Percentiles rank a stretch among this genome's conserved stretches.
phyloP scores from a whole-genome alignment of 129 eudicot species.

The Flaveria bidentis region DNA sequence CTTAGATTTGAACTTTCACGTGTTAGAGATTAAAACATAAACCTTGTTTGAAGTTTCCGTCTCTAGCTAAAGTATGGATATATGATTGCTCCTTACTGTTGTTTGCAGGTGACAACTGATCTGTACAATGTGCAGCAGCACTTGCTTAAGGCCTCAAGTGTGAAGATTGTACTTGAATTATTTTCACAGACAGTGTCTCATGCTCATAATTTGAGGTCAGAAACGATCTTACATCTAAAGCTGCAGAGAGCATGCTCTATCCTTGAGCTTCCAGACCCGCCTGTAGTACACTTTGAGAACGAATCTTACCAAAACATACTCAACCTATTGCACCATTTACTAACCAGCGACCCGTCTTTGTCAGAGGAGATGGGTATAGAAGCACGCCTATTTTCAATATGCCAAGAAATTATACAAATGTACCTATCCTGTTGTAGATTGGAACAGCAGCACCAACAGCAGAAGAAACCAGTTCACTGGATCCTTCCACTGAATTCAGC shows the following conservation, averaged over 20 bases:
- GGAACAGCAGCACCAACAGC: constrained; percentile 36
- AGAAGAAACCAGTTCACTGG: constrained; percentile 52
- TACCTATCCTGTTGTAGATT: constrained; percentile 73
- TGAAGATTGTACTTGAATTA: constrained; percentile 53
- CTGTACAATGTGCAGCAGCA: constrained; percentile 72
- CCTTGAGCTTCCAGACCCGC: constrained; percentile 82
- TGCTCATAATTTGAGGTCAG: constrained; percentile 61
- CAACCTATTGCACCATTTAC: constrained; percentile 59
- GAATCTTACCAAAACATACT: constrained; percentile 76
- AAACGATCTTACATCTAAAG: constrained; percentile 51
- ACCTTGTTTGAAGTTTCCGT: background rate
- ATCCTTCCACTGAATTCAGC: constrained; percentile 70
- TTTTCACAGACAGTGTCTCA: constrained; percentile 62
- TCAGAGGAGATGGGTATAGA: constrained; percentile 64
- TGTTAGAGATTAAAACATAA: background rate
- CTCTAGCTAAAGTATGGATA: background rate
- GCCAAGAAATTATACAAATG: constrained; percentile 55
- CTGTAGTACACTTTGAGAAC: constrained; percentile 83
- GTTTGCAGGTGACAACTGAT: constrained; percentile 69
- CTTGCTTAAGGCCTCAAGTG: constrained; percentile 44
- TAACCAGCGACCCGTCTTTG: constrained; percentile 44
- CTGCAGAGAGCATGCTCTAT: constrained; percentile 73
- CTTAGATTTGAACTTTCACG: background rate
- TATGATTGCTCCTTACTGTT: constrained; percentile 3
- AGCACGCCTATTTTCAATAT: constrained; percentile 52